Conservation (phyloP, 805 yeast species). For the Kuraishia piskuri region DNA sequence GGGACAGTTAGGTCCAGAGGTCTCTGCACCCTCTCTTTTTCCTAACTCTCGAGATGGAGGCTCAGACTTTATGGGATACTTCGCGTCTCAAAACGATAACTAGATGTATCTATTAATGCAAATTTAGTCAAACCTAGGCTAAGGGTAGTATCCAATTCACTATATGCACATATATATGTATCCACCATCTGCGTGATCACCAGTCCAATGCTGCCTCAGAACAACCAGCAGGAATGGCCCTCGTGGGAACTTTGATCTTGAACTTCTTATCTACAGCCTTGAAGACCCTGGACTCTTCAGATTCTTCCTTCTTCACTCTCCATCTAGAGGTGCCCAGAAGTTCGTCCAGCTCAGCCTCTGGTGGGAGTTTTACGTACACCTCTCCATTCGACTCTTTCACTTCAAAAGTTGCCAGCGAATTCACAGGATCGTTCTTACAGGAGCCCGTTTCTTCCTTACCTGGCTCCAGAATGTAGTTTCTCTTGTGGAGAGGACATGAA, state of each 20-base stretch:
- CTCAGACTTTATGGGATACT: background rate
- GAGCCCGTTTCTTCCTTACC: slow-evolving; percentile 17
- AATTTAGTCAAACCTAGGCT: too few relatives aligned
- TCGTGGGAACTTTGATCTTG: slow-evolving; percentile 16
- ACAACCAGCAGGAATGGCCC: slow-evolving; percentile 9
- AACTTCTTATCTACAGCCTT: slow-evolving; percentile 13
- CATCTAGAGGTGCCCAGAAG: slow-evolving; percentile 25
- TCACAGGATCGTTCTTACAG: slow-evolving; percentile 19
- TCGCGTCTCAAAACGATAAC: background rate
- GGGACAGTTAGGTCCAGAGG: background rate
- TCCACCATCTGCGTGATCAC: slow-evolving; percentile 4
- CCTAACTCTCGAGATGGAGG: background rate
- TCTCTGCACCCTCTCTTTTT: background rate
- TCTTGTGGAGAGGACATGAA: slow-evolving; percentile 29
- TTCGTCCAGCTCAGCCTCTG: slow-evolving; percentile 23
- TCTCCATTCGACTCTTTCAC: slow-evolving; percentile 22
- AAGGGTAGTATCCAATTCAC: too few relatives aligned
- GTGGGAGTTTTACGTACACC: slow-evolving; percentile 23
- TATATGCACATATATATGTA: too few relatives aligned
- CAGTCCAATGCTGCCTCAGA: slow-evolving; percentile 11
- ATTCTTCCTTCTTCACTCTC: slow-evolving; percentile 21
- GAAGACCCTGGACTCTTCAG: slow-evolving; percentile 10
- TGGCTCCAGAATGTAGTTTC: slow-evolving; percentile 21
- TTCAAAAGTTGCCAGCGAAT: slow-evolving; percentile 27
- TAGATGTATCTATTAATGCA: background rate